Base-by-base conservation (phyloP, 305 asterid species). In the Vinca major region DNA sequence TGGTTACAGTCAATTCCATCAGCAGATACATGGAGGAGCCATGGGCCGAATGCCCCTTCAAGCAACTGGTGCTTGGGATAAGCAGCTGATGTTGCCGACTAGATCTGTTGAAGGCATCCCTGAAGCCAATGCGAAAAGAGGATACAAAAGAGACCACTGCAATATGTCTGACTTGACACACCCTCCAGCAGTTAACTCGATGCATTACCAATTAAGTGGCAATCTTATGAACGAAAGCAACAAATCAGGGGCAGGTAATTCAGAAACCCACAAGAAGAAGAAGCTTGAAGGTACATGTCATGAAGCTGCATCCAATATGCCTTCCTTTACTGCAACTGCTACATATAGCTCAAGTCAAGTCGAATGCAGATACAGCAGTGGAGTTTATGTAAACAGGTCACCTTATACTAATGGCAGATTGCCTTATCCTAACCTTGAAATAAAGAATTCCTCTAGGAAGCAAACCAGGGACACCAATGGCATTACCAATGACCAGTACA, bases 81-180 rank as follows among this genome's bases (percentile, higher is more conserved):
- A 70, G 62, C 88, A 76, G 74, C 72, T 73, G 67, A 49, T 77
- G 51, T 69, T 72, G 76, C 86, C 69, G 63, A 65, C 61, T 77
- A 83, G 75, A 65, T 61, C 72, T 65, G 47, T 62, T 72, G 78
- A 75, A 51, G 79, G 67, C 62, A 48, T 70, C 47, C 71, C 74
- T 53, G 71, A 68, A 68, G 43, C 61, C 72, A 60, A 37, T 33
- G 81, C 70, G 52, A 75, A 76, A 71, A 77, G 75, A 72, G 88
- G 88, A 70, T 65, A 72, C 71, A 80, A 83, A 71, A 83, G 89
- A 77, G 79, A 70, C 44, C 67, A 80, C 67, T 60, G 58, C 72
- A 74, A 57, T 17, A 63, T 63, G 67, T 66, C 82, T 49, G 71
- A 67, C 78, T 26, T 68, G 40, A 69, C 68, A 58, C 72, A 78